Base-by-base conservation (phyloP, 371 early-diverging fungal genomes). In the Nematocida homosporus region DNA sequence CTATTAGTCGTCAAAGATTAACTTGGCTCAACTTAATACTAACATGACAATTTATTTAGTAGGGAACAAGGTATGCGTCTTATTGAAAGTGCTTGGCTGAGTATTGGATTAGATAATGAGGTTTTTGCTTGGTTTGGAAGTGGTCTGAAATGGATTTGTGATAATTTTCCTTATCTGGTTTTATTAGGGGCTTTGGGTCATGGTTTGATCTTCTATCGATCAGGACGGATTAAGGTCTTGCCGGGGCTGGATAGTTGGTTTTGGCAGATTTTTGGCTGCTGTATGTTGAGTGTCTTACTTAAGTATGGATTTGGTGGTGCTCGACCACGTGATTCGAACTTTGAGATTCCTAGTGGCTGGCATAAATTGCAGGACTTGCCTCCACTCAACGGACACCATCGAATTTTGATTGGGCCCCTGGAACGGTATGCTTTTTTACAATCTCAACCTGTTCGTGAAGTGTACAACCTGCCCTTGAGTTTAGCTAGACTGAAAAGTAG, bases 281-380 rank as follows among this genome's bases (percentile, higher is more conserved):
- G 52, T 34, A 34, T 61, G 13, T 29, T 72, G 3, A 72, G 75
- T 32, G 63, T 72, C 5, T 64, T 72, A 13, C 16, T 52, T 32
- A 72, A 72, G 51, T 72, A 61, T 35, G 59, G 29, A 38, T 72
- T 72, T 32, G 40, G 23, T 34, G 75, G 75, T 27, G 1, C 34
- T 6, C 34, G 75, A 38, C 75, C 75, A 10, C 0, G 2, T 1
- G 2, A 10, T 10, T 50, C 23, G 20, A 32, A 25, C 23, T 38
- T 25, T 23, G 6, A 32, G 20, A 59, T 72, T n/a, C 75, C 75
- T 13, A 23, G 48, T n/a, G 51, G 60, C 0, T 72, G 75, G 75
- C 13, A 16, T 40, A 20, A 60, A 18, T 29, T 25, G 0, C 18
- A 50, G 34, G 10, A 8, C 29, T 32, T 68, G 10, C 10, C 60